Base-by-base conservation (phyloP, 805 yeast species). In the Sugiyamaella americana region DNA sequence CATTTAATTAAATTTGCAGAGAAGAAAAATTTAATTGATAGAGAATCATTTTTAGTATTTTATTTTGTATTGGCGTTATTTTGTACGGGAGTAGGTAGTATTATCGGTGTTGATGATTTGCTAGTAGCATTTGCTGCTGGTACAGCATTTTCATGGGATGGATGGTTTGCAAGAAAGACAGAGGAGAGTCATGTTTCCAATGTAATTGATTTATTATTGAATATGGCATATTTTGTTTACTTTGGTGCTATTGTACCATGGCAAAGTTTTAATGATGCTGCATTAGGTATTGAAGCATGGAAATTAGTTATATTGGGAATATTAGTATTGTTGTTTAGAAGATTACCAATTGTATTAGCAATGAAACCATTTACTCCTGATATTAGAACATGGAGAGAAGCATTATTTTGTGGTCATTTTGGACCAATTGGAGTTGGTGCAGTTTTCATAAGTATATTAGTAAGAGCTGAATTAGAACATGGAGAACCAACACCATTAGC, bases 361-460 rank as follows among this genome's bases (percentile, higher is more conserved):
- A 66, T 85, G 42, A 84, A 84, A 58, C 88, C 91, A 0, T 61
- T 87, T 20, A 82, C 87, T 1, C 96, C 96, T 0, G 96, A 88
- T 61, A 77, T 88, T 35, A 81, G 87, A 57, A 76, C 87, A 8
- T 88, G 96, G 95, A 78, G 95, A 63, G 97, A 88, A 63, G 96
- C 96, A 0, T 62, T 88, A 2, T 89, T 89, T 64, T 87, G 94
- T 63, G 96, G 96, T 18, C 96, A 88, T 67, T 88, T 89, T 64
- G 97, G 97, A 16, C 96, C 97, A 1, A 86, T 89, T 59, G 97
- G 97, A 41, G 96, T 88, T 19, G 96, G 96, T 48, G 95, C 95
- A 1, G 72, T 88, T 5, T 87, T 85, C 64, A 91, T 93, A 37
- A 81, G 86, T 4, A 80, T 88, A 42, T 69, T 87, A 51, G 87